These are phyloP conservation scores for Suillus bovinus DNA, from an alignment of 768 basidiomycete species.

Conservation along the genomic window DNA sequence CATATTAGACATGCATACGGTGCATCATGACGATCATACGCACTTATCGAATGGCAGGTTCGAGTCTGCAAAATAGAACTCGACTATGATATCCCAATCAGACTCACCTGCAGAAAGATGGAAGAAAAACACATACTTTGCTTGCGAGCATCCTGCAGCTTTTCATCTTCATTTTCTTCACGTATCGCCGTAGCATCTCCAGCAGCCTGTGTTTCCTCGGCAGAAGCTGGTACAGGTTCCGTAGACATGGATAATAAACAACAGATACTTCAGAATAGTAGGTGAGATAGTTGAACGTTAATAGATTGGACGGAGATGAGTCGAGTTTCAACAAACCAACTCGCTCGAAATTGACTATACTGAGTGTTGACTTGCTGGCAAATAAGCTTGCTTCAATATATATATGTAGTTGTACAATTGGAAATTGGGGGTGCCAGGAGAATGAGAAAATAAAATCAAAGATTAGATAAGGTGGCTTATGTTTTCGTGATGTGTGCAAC, in stretches of 20 bases:
- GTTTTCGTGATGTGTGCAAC: too few species aligned
- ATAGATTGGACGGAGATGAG: not conserved
- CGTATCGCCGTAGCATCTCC: slow-evolving; percentile 21
- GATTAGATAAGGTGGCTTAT: not conserved
- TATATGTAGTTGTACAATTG: not conserved
- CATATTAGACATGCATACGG: not conserved
- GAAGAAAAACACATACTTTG: slow-evolving; percentile 46
- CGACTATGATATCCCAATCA: slow-evolving; percentile 50
- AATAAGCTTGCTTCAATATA: not conserved
- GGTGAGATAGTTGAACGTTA: not conserved
- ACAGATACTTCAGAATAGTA: slow-evolving; percentile 4
- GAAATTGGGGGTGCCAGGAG: not conserved
- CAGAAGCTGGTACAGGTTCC: slow-evolving; percentile 11
- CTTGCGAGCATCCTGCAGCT: slow-evolving; percentile 49
- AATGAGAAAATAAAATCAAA: not conserved
- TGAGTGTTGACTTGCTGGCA: not conserved
- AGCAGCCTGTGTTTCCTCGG: slow-evolving; percentile 13
- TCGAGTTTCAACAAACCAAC: not conserved
- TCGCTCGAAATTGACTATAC: not conserved
- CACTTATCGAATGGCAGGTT: slow-evolving; percentile 92
- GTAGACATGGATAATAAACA: slow-evolving; percentile 23
- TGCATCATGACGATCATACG: slow-evolving; percentile 14
- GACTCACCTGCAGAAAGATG: not conserved
- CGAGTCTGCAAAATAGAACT: slow-evolving; percentile 97
- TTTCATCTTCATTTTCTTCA: slow-evolving; percentile 40